Base-by-base conservation (phyloP, 331 rosid genomes). In the Spiraea crenata region DNA sequence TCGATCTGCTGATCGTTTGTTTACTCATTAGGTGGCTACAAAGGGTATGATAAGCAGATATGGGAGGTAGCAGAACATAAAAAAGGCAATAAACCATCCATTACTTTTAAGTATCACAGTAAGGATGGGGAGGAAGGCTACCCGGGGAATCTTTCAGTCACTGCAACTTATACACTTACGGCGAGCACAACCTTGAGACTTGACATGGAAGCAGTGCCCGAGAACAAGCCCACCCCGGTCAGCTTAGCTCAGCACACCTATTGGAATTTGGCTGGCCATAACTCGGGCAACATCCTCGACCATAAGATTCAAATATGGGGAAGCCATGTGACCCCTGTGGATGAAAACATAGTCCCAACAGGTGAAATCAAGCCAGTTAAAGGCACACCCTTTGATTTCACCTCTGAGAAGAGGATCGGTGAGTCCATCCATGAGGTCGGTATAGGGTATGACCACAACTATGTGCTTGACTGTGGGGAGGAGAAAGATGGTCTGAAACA, bases 211-310 rank as follows among this genome's bases (percentile, higher is more conserved):
- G 99, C 93, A 72, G 85, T 87, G 74, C 83, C 93, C 9, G 84
- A 84, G 82, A 80, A 89, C 85, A 93, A 91, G 83, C 70, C 96
- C 45, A 93, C 99, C 47, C 82, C 84, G 2, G 77, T 93, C 65
- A 91, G 84, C 85, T 82, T 93, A 79, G 99, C 96, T 67, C 98
- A 93, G 59, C 98, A 93, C 76, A 88, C 96, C n/a, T 93, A 93
- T 78, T 93, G 97, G 97, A 93, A 93, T 82, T 81, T 93, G 65
- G 96, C 97, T n/a, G 98, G 97, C 58, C 97, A 93, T 82, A 80
- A 61, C 82, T 82, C 89, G 0, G 92, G 97, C 47, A 69, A 85
- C 20, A 47, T 93, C 40, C 96, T 82, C 51, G 89, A 93, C 76
- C 97, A 93, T 74, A 73, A 87, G 20, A 83, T 93, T 76, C 90